Evolutionary conservation across 805 yeast species (phyloP).

Genomic region (Kazachstania bromeliacearum): DNA sequence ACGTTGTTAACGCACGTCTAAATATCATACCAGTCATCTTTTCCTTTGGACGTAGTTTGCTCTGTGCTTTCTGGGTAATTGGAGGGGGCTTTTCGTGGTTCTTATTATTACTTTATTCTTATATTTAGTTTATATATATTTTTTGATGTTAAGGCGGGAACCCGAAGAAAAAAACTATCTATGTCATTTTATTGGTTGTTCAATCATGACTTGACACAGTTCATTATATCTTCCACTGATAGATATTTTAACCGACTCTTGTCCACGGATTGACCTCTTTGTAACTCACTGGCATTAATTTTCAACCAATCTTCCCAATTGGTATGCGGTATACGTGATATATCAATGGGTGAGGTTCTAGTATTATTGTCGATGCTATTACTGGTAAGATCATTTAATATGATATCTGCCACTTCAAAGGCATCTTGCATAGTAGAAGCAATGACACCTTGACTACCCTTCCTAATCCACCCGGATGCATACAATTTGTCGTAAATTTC

Average conservation of each 20-base stretch:
- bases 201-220: not conserved
- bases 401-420: slow-evolving; percentile 57
- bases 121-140: too few species aligned
- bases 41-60: not conserved
- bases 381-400: slow-evolving; percentile 43
- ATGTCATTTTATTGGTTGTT: slow-evolving; percentile 4
- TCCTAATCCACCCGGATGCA: slow-evolving; percentile 84
- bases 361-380: not conserved
- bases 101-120: not conserved
- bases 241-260: slow-evolving; percentile 6
- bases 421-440: slow-evolving; percentile 85
- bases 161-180: too few species aligned
- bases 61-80: not conserved
- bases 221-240: slow-evolving; percentile 1
- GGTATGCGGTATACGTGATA: slow-evolving; percentile 12
- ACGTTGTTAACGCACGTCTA: slow-evolving; percentile 88
- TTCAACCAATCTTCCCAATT: slow-evolving; percentile 27
- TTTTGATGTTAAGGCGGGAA: too few species aligned
- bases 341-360: too few species aligned
- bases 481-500: slow-evolving; percentile 44
- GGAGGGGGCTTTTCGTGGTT: not conserved
- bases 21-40: slow-evolving; percentile 42
- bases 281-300: slow-evolving; percentile 18
- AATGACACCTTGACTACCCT: slow-evolving; percentile 83
- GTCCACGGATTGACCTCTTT: slow-evolving; percentile 9